A percentile compares a stretch with the other conserved stretches of the same genome.
phyloP scores from a whole-genome alignment of 2,329 filamentous ascomycete species.

The Alternaria ethzedia region DNA sequence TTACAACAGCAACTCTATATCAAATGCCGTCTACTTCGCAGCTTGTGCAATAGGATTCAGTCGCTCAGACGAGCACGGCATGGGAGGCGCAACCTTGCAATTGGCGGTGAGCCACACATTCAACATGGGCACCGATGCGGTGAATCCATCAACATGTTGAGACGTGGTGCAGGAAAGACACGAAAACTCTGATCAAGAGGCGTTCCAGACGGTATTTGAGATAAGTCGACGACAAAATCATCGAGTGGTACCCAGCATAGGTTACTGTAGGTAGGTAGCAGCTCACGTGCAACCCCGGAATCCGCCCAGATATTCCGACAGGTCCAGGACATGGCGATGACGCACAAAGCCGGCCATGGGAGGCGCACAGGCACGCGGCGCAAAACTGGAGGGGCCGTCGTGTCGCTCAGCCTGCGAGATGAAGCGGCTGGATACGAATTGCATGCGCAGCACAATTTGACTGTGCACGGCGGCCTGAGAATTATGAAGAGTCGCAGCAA shows the following conservation, averaged over 20 bases:
- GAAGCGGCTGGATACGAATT: conserved; percentile 10
- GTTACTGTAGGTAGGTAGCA: background rate
- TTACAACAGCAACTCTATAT: too few species aligned
- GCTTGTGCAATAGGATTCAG: background rate
- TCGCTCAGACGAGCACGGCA: background rate
- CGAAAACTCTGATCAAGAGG: conserved; percentile 4
- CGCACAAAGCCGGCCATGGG: conserved; percentile 12
- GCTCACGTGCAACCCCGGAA: background rate
- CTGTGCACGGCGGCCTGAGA: conserved; percentile 13
- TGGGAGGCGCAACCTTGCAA: conserved; percentile 10
- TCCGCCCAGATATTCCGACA: background rate
- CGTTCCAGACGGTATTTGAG: background rate
- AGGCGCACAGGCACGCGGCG: conserved; percentile 19
- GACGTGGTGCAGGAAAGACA: conserved; percentile 13
- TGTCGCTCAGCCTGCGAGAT: conserved; percentile 1
- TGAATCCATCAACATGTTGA: conserved; percentile 17
- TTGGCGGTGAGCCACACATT: conserved; percentile 26
- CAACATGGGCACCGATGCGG: conserved; percentile 11
- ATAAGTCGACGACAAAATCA: background rate
- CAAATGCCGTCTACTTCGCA: background rate
- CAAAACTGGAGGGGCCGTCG: conserved; percentile 25
- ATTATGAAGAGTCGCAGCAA: conserved; percentile 4
- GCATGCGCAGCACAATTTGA: conserved; percentile 13
- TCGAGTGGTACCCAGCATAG: background rate
- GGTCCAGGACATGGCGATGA: conserved; percentile 3